These are phyloP conservation scores for Thymus mandschuricus DNA, from an alignment of 257 asterid species.

Conservation along the genomic window DNA sequence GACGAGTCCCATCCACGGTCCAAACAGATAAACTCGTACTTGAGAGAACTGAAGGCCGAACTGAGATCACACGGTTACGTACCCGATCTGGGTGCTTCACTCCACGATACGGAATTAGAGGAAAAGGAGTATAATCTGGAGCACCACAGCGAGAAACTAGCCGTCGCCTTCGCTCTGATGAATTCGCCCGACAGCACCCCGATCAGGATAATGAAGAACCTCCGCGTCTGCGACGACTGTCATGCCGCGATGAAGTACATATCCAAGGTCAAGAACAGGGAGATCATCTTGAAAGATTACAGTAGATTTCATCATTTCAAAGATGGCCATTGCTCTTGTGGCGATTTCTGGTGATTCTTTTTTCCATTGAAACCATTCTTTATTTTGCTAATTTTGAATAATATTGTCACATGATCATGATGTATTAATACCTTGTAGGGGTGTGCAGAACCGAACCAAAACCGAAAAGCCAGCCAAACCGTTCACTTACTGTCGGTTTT, in stretches of 20 bases:
- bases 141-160: conserved; percentile 84
- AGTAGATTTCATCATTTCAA: conserved; percentile 88
- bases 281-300: conserved; percentile 64
- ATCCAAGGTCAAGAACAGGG: conserved; percentile 58
- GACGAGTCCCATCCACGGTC: conserved; percentile 64
- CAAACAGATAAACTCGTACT: conserved; percentile 50
- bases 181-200: conserved; percentile 52
- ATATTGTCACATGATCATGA: too few species aligned
- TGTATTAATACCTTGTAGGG: too few species aligned
- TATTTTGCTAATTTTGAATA: not conserved
- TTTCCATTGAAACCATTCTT: not conserved
- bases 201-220: conserved; percentile 85
- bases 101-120: conserved; percentile 83
- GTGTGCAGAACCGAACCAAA: too few species aligned
- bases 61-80: conserved; percentile 65
- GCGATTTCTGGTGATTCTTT: conserved; percentile 71
- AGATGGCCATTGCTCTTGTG: conserved; percentile 75
- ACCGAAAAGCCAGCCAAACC: too few species aligned
- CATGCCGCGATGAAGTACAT: conserved; percentile 70
- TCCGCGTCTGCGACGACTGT: conserved; percentile 81
- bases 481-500: too few species aligned
- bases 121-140: conserved; percentile 69
- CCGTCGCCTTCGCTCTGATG: conserved; percentile 83
- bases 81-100: conserved; percentile 59
- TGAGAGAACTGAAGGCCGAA: conserved; percentile 60